phyloP scores from a whole-genome alignment of 2,329 filamentous ascomycete species.

The Fusarium foetens region DNA sequence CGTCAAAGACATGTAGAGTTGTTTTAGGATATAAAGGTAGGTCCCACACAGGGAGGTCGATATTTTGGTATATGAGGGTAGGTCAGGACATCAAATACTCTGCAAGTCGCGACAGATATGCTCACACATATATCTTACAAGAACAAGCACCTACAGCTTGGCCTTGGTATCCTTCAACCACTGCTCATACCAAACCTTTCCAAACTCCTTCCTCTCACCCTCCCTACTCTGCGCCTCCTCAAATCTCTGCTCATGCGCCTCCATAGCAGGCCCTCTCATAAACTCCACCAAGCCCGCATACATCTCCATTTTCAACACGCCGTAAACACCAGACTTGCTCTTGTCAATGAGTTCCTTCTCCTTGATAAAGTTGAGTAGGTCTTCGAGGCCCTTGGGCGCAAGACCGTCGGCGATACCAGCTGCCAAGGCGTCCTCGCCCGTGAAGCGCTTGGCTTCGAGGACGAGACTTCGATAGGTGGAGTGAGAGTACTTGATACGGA shows the following conservation, averaged over 20 bases:
- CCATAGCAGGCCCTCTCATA: constrained; percentile 63
- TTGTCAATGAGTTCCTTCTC: constrained; percentile 70
- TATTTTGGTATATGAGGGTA: not conserved
- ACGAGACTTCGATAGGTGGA: constrained; percentile 71
- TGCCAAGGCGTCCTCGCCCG: constrained; percentile 69
- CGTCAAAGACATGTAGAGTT: not conserved
- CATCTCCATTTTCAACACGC: constrained; percentile 79
- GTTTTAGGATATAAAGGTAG: not conserved
- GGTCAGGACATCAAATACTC: not conserved
- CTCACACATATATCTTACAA: not conserved
- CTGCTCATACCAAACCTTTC: constrained; percentile 60
- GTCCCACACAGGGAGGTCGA: not conserved
- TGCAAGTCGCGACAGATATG: not conserved
- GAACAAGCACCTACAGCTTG: constrained; percentile 47
- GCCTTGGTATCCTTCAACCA: constrained; percentile 56
- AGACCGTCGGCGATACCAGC: constrained; percentile 75
- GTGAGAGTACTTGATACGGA: constrained; percentile 73
- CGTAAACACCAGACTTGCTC: constrained; percentile 73
- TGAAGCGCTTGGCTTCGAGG: constrained; percentile 77
- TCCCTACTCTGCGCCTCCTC: constrained; percentile 53
- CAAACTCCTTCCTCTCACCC: constrained; percentile 55
- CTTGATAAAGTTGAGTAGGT: constrained; percentile 68
- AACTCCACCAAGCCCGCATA: constrained; percentile 72
- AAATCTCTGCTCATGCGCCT: constrained; percentile 61
- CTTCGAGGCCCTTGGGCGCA: constrained; percentile 69